phyloP scores from a whole-genome alignment of 805 yeast genomes.

The Candida chauliodis region DNA sequence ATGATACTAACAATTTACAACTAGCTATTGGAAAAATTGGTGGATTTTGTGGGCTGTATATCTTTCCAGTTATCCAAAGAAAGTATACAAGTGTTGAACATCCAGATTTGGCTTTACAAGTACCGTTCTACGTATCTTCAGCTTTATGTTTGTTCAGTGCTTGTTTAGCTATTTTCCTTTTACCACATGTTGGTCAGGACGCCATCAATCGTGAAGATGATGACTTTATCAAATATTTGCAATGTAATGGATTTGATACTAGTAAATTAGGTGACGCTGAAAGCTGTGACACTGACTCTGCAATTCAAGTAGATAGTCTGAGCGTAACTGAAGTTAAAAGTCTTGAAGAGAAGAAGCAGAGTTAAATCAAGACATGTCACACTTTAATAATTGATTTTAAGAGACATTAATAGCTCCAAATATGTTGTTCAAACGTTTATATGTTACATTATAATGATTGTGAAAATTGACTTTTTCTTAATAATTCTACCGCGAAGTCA shows the following conservation, averaged over 20 bases:
- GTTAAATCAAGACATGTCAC: too few species aligned
- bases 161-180: slow-evolving; percentile 59
- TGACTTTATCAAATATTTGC: slow-evolving; percentile 64
- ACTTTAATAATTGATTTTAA: too few species aligned
- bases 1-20: not conserved
- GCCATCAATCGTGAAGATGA: slow-evolving; percentile 77
- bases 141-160: slow-evolving; percentile 74
- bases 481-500: too few species aligned
- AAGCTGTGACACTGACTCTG: slow-evolving; percentile 2
- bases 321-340: not conserved
- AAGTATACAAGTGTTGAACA: slow-evolving; percentile 36
- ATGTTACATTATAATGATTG: too few species aligned
- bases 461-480: too few species aligned
- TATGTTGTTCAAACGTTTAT: too few species aligned
- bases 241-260: slow-evolving; percentile 68
- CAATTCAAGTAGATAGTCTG: not conserved
- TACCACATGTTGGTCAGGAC: slow-evolving; percentile 82
- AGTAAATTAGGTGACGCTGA: slow-evolving; percentile 47
- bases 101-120: slow-evolving; percentile 55
- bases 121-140: slow-evolving; percentile 81
- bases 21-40: slow-evolving; percentile 83
- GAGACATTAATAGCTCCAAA: too few species aligned
- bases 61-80: slow-evolving; percentile 75
- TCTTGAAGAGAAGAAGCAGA: too few species aligned
- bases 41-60: slow-evolving; percentile 86